Conservation (phyloP, 441 rosid genomes). For the Pelargonium myrrhifolium region DNA sequence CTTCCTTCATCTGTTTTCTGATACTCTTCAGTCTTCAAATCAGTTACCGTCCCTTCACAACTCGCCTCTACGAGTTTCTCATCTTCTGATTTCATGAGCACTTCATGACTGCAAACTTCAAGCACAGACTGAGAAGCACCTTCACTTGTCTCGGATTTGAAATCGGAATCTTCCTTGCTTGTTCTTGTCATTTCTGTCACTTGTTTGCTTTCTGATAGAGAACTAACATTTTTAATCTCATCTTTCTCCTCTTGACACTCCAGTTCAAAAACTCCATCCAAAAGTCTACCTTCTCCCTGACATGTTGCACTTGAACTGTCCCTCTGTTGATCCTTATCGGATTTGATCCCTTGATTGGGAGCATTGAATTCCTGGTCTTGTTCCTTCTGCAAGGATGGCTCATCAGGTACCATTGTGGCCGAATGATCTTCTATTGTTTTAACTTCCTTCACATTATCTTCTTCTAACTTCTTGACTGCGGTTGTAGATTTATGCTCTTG, state of each 20-base stretch:
- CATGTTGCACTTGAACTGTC: slow-evolving; percentile 9
- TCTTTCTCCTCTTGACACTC: slow-evolving; percentile 14
- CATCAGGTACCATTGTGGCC: slow-evolving; percentile 22
- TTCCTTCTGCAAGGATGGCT: slow-evolving; percentile 17
- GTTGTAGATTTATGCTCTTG: slow-evolving; percentile 22
- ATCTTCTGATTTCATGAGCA: slow-evolving; percentile 20
- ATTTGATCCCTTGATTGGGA: slow-evolving; percentile 3
- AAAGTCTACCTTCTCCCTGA: slow-evolving; percentile 12
- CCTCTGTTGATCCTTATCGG: slow-evolving; percentile 1
- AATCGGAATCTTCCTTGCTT: slow-evolving; percentile 8
- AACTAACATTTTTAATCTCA: slow-evolving; percentile 13
- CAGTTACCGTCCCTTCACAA: background rate
- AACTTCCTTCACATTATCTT: slow-evolving; percentile 21
- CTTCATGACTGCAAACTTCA: slow-evolving; percentile 14
- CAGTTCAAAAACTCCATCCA: slow-evolving; percentile 11
- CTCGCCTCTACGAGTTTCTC: slow-evolving; percentile 14
- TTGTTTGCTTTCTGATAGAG: slow-evolving; percentile 15
- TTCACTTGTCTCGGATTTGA: slow-evolving; percentile 18
- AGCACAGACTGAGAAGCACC: slow-evolving; percentile 16
- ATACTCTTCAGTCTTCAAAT: slow-evolving; percentile 19
- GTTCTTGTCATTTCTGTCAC: slow-evolving; percentile 8
- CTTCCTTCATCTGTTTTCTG: slow-evolving; percentile 22
- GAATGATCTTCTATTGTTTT: slow-evolving; percentile 24
- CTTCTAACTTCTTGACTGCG: slow-evolving; percentile 19
- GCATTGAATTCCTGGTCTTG: slow-evolving; percentile 15